Evolutionary conservation across 345 rosid genomes (phyloP), one percentile per base, ranked within the genome.

Genomic region (Hibiscus syriacus): DNA sequence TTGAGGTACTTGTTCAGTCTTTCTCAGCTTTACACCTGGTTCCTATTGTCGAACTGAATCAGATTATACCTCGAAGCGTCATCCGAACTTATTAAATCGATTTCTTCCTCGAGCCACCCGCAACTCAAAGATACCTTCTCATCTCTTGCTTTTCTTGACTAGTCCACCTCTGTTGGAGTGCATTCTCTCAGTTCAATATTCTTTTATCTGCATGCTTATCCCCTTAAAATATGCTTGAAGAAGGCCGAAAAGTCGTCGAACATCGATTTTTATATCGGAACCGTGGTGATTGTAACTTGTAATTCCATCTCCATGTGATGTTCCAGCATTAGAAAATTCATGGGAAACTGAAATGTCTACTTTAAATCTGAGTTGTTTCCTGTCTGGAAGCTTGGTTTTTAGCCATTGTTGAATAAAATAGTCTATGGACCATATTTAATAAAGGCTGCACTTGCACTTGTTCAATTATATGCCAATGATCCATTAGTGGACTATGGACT

Each of bases 81-180:
- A 6, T 39, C 50, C 19, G 5, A 22, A 38, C 39, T 55, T 38
- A 14, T 39, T 68, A 23, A 50, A 9, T 55, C 66, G 72, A 14
- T 74, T 59, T 67, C 73, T 56, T 49, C 84, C 84, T 88, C 73
- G 90, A 86, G 95, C 90, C 89, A 85, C 83, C 7, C 50, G 19
- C 50, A 45, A 16, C 50, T 16, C 64, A 30, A 16, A 16, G 48
- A 66, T 67, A 53, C 56, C 34, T 10, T 59, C 41, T 61, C 14
- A 16, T 46, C 72, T 71, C 49, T 52, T 64, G 25, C 72, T 50
- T 72, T 71, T 68, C 81, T 83, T 87, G 83, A 81, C 86, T 67
- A 79, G 84, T 80, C 85, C 84, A 70, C 80, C 83, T 81, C 72
- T 70, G 45, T 48, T 53, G 54, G 74, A 48, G 81, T 54, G 74